Base-by-base conservation (phyloP, 176 grass and related monocot species). In the Ampelocalamus luodianensis region DNA sequence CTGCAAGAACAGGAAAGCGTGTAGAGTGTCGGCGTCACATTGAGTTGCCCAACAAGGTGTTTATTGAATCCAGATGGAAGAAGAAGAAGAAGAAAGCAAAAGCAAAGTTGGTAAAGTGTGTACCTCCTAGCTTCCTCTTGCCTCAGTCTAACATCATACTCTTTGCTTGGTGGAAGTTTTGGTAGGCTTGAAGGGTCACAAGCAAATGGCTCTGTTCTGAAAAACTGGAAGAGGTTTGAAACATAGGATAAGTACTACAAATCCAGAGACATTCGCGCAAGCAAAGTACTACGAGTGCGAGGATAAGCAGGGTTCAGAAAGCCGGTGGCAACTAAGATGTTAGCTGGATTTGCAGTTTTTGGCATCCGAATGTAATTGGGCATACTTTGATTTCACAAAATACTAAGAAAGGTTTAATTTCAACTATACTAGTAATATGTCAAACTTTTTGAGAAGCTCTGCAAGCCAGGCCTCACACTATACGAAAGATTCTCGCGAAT, bases 91-190 rank as follows among this genome's bases (percentile, higher is more conserved):
- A 45, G 3, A 53, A 17, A 15, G 32, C 32, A 48, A 74, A n/a
- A 16, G 27, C 42, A 22, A 83, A 37, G 10, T 65, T 63, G 22
- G 36, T 71, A 85, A 42, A 38, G 60, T 65, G 40, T 80, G 59
- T 66, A 90, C 85, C 92, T 92, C 78, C 90, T 89, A 26, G 74
- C 85, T 89, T 92, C 92, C 69, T 94, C 89, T 76, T 94, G 86
- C 58, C 81, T 88, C 45, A 97, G 86, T 76, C 91, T 97, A 39
- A 84, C 86, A 82, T 94, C 90, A 62, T 94, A 97, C 82, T 97
- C 95, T 86, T 97, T 97, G 86, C 92, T 97, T 92, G 95, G 92
- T 75, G 95, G 88, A 88, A 91, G 92, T 81, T 86, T 97, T 2
- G 95, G 90, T 73, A 97, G 86, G 74, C 66, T 86, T 51, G 95